Evolutionary conservation across 2,329 filamentous ascomycete genomes (phyloP), one percentile per base, ranked within the genome.

Genomic region (Colletotrichum sublineola): DNA sequence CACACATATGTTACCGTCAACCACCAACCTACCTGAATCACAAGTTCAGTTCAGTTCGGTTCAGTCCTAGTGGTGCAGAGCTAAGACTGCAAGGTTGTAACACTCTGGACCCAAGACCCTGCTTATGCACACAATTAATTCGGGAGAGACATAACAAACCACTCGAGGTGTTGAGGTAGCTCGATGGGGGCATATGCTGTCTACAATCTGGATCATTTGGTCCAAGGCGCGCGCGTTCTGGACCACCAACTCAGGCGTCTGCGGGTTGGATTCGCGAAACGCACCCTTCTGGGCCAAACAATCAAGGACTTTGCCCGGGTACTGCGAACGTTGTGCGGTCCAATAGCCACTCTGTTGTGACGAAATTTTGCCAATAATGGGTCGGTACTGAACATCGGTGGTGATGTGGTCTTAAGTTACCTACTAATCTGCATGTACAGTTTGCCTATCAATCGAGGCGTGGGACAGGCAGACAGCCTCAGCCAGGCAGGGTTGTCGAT

Each of bases 151-250:
- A 42, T 18, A n/a, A 24, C 24, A 58, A 14, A 3, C 38, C 15
- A 42, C 38, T 58, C 36, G 5, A 20, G n/a, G 56, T 58, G 12
- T 24, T 29, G n/a, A 29, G 46, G 20, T 6, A 36, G 20, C 31
- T 62, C 44, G 24, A 50, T 50, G 31, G 48, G 44, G 46, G 46
- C 58, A 29, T 15, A 15, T 48, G 44, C 58, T 48, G 58, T 62
- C 36, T 18, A 42, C 29, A 44, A 36, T 62, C 29, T 61, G 44
- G 18, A 55, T 36, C 52, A 55, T 55, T 31, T 31, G 7, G 50
- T 53, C 50, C 14, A 53, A 33, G 50, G 50, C 29, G 52, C 52
- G 52, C 31, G 52, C 9, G 46, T 48, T 24, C 31, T 33, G 52
- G 52, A 36, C 18, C 52, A 50, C 38, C 18, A 62, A 36, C 31